Percentiles rank a stretch among this genome's conserved stretches.
phyloP scores from a whole-genome alignment of 371 early-diverging fungal species.

The Rhizopus delemar region DNA sequence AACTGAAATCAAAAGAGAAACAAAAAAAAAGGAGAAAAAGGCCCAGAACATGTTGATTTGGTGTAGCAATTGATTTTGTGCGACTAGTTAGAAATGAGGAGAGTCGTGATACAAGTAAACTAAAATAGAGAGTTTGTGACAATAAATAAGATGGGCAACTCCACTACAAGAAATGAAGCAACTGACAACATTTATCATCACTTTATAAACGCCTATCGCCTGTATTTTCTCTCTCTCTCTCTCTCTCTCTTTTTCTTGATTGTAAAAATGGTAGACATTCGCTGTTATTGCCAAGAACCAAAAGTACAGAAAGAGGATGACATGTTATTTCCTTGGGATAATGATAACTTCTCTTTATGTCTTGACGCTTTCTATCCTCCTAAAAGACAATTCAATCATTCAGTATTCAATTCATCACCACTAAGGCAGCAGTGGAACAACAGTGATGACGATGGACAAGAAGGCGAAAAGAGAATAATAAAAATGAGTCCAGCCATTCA shows the following conservation, averaged over 20 bases:
- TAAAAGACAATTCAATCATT: constrained; percentile 3
- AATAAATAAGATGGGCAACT: too few species aligned
- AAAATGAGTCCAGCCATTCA: not conserved
- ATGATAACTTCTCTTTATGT: constrained; percentile 17
- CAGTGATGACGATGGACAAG: not conserved
- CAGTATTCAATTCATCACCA: constrained; percentile 15
- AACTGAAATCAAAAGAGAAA: too few species aligned
- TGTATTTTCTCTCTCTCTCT: not conserved
- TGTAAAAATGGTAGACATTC: not conserved
- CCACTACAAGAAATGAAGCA: too few species aligned
- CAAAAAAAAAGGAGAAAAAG: too few species aligned
- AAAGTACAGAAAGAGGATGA: not conserved
- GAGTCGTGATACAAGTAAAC: too few species aligned
- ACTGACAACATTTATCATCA: too few species aligned
- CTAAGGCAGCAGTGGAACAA: constrained; percentile 16
- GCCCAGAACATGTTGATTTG: too few species aligned
- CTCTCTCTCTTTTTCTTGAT: not conserved
- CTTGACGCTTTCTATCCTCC: constrained; percentile 16
- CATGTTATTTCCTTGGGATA: constrained; percentile 18
- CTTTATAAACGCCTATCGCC: too few species aligned
- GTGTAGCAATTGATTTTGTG: too few species aligned
- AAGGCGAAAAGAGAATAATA: not conserved
- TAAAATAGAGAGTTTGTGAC: too few species aligned
- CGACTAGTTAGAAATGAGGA: too few species aligned
- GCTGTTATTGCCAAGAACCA: not conserved